These are phyloP conservation scores for Trichoderma guizhouense DNA, from an alignment of 2,329 filamentous ascomycete genomes.

Conservation along the genomic window DNA sequence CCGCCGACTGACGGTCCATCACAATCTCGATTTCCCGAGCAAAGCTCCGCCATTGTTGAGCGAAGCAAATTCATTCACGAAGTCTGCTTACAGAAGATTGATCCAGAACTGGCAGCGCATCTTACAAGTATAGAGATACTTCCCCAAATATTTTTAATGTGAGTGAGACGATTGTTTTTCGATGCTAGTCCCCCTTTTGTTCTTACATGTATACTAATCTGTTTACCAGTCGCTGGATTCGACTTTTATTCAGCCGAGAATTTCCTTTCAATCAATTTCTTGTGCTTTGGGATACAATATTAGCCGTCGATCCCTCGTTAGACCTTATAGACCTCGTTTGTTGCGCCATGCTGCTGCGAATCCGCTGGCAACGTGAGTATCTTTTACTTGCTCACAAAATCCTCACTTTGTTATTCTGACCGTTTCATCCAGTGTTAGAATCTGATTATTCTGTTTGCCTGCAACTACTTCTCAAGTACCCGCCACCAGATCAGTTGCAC, in stretches of 20 bases:
- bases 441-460: constrained; percentile 86
- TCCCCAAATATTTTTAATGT: constrained; percentile 97
- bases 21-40: constrained; percentile 28
- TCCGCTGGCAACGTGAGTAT: constrained; percentile 78
- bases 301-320: constrained; percentile 77
- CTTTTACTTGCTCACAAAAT: not conserved
- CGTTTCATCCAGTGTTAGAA: constrained; percentile 63
- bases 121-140: constrained; percentile 80
- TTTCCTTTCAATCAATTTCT: constrained; percentile 85
- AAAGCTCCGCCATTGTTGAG: constrained; percentile 65
- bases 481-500: constrained; percentile 58
- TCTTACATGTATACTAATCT: not conserved
- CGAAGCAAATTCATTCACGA: constrained; percentile 87
- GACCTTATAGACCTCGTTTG: constrained; percentile 88
- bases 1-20: constrained; percentile 21
- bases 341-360: constrained; percentile 86
- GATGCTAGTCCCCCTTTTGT: not conserved
- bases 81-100: constrained; percentile 70
- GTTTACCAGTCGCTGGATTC: constrained; percentile 74
- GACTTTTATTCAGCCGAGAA: constrained; percentile 87
- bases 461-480: constrained; percentile 80
- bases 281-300: constrained; percentile 84
- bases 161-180: constrained; percentile 28
- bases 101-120: constrained; percentile 79
- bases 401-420: not conserved